phyloP scores from a whole-genome alignment of 2,329 filamentous ascomycete species.

The Saccharata proteae region DNA sequence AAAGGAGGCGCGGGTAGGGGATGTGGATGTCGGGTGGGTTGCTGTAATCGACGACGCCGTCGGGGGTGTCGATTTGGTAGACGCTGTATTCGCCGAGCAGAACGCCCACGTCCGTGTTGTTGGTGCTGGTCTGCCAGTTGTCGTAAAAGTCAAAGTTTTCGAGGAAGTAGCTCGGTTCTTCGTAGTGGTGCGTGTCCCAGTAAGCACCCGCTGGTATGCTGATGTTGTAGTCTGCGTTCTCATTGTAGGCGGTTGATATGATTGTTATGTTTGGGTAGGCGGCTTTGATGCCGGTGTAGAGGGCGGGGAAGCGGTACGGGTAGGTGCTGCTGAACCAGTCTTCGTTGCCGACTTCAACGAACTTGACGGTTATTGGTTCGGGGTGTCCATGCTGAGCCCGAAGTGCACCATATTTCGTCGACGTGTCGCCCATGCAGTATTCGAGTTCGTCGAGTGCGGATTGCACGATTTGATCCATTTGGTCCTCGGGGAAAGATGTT shows the following conservation, averaged over 20 bases:
- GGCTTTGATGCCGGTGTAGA: constrained; percentile 22
- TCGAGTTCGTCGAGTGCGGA: constrained; percentile 27
- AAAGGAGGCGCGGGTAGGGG: constrained; percentile 16
- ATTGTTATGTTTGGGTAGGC: constrained; percentile 24
- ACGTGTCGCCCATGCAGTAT: constrained; percentile 15
- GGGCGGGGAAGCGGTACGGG: constrained; percentile 21
- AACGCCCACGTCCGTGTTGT: constrained; percentile 13
- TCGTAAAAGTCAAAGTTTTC: constrained; percentile 10
- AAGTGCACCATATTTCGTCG: constrained; percentile 22
- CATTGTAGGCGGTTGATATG: constrained; percentile 17
- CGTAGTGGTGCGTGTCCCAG: constrained; percentile 33
- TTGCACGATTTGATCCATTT: constrained; percentile 27
- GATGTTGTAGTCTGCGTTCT: constrained; percentile 21
- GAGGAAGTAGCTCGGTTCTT: constrained; percentile 27
- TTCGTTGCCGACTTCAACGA: constrained; percentile 27
- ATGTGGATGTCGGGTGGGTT: constrained; percentile 12
- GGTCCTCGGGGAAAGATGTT: constrained; percentile 18
- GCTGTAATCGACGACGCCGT: constrained; percentile 12
- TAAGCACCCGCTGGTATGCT: constrained; percentile 22
- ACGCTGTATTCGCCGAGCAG: constrained; percentile 16
- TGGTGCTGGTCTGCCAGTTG: constrained; percentile 14
- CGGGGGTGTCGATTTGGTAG: constrained; percentile 18
- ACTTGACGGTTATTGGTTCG: constrained; percentile 24
- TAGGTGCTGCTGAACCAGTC: constrained; percentile 22
- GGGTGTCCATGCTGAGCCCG: constrained; percentile 25